A percentile compares a stretch with the other conserved stretches of the same genome.
phyloP scores from a whole-genome alignment of 371 early-diverging fungal genomes.

The Choanephora cucurbitarum region DNA sequence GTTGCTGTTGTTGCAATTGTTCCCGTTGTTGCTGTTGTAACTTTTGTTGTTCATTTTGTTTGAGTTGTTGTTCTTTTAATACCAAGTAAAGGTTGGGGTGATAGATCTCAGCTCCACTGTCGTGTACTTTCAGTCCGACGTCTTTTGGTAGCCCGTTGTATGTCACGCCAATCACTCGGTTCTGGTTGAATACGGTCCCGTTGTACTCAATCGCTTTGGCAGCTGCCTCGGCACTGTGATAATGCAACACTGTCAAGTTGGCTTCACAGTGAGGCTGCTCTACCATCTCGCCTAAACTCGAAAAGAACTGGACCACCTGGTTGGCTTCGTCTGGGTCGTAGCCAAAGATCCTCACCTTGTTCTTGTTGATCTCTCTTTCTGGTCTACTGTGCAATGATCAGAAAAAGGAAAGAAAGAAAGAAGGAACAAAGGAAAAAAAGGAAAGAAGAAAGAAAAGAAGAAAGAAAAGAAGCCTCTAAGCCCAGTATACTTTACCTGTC shows the following conservation, averaged over 20 bases:
- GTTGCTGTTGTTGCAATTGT: too few species aligned
- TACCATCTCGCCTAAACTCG: slow-evolving; percentile 31
- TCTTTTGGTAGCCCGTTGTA: slow-evolving; percentile 13
- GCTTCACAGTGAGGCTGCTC: slow-evolving; percentile 27
- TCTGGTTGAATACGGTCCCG: slow-evolving; percentile 27
- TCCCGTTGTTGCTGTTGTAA: too few species aligned
- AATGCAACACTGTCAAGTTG: slow-evolving; percentile 46
- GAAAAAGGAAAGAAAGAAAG: neutral
- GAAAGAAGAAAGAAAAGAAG: too few species aligned
- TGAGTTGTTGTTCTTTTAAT: too few species aligned
- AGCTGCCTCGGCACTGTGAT: slow-evolving; percentile 25
- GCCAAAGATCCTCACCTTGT: slow-evolving; percentile 39
- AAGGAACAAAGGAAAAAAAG: neutral
- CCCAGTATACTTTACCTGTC: too few species aligned
- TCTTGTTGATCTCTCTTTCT: neutral
- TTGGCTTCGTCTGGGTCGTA: slow-evolving; percentile 28
- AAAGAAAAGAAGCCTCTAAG: too few species aligned
- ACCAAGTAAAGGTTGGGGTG: neutral
- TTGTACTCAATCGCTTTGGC: slow-evolving; percentile 33
- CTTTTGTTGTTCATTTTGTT: too few species aligned
- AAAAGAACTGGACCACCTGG: slow-evolving; percentile 28
- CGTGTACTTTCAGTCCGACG: neutral
- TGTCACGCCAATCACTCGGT: slow-evolving; percentile 26
- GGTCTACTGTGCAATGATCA: neutral
- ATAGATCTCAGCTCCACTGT: too few species aligned